These are phyloP conservation scores for Begonia loranthoides DNA, from an alignment of 306 rosid genomes.

Conservation along the genomic window DNA sequence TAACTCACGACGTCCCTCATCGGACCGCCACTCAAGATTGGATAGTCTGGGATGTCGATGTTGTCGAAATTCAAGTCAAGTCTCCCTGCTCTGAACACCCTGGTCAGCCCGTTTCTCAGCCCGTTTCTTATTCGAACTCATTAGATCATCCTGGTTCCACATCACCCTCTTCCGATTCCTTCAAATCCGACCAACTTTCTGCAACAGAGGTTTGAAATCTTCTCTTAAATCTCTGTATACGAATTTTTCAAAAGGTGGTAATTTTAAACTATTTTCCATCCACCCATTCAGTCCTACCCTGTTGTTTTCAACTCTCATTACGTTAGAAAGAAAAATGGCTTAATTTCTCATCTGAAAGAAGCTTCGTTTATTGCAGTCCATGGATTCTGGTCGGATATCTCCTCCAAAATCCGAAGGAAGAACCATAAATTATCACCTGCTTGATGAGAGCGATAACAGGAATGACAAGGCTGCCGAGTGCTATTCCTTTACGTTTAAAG, in stretches of 20 bases:
- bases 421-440: conserved; percentile 33
- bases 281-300: too few species aligned
- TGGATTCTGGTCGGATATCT: background rate
- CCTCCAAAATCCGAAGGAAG: conserved; percentile 35
- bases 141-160: conserved; percentile 15
- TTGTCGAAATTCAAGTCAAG: conserved; percentile 26
- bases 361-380: too few species aligned
- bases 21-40: conserved; percentile 39
- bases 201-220: conserved; percentile 23
- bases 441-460: conserved; percentile 28
- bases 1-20: conserved; percentile 54
- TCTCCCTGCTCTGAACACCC: conserved; percentile 16
- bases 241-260: background rate
- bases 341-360: too few species aligned
- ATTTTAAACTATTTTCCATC: too few species aligned
- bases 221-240: background rate
- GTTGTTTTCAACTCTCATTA: too few species aligned
- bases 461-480: conserved; percentile 1
- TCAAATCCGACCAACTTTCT: conserved; percentile 12
- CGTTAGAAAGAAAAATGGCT: too few species aligned
- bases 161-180: conserved; percentile 11
- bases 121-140: conserved; percentile 1
- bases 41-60: conserved; percentile 49
- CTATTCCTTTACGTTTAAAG: background rate
- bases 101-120: conserved; percentile 13